Evolutionary conservation across 768 basidiomycete species (phyloP).

Genomic region (Galerina marginata): DNA sequence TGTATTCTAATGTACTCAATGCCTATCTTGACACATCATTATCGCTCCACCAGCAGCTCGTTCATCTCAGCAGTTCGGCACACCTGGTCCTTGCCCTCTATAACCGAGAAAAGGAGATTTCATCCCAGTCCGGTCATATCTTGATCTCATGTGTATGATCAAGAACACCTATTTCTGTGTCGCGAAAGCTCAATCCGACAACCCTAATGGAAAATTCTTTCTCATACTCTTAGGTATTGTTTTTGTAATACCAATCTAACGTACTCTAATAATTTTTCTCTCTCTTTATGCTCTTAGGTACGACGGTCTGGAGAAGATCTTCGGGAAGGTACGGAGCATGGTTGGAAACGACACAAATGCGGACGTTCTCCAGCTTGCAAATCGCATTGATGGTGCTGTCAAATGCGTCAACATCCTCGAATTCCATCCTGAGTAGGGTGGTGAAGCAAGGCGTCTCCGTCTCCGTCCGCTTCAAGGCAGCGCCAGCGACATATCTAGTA

Average conservation of each 20-base stretch:
- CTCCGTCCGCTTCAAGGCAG: slow-evolving; percentile 11
- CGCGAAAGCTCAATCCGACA: slow-evolving; percentile 31
- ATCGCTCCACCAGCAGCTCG: slow-evolving; percentile 30
- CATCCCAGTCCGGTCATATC: slow-evolving; percentile 30
- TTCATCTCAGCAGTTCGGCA: slow-evolving; percentile 28
- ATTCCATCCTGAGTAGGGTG: slow-evolving; percentile 21
- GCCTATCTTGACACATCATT: slow-evolving; percentile 28
- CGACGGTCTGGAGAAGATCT: slow-evolving; percentile 31
- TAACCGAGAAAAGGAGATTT: slow-evolving; percentile 19
- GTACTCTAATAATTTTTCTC: too few species aligned
- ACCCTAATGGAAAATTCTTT: slow-evolving; percentile 28
- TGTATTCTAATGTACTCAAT: slow-evolving; percentile 23
- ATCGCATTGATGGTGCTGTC: slow-evolving; percentile 13
- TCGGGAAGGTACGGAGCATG: slow-evolving; percentile 20
- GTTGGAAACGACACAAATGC: slow-evolving; percentile 19
- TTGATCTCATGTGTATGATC: slow-evolving; percentile 36
- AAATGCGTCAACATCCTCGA: slow-evolving; percentile 20
- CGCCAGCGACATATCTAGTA: slow-evolving; percentile 6
- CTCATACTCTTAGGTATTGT: too few species aligned
- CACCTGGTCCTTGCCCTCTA: slow-evolving; percentile 23
- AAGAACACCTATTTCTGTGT: slow-evolving; percentile 40
- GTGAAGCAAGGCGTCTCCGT: slow-evolving; percentile 10
- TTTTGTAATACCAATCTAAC: too few species aligned
- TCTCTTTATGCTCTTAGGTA: slow-evolving; percentile 35
- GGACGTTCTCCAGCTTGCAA: slow-evolving; percentile 9